Base-by-base conservation (phyloP, 805 yeast genomes). In the Pichia nanzhaoensis region DNA sequence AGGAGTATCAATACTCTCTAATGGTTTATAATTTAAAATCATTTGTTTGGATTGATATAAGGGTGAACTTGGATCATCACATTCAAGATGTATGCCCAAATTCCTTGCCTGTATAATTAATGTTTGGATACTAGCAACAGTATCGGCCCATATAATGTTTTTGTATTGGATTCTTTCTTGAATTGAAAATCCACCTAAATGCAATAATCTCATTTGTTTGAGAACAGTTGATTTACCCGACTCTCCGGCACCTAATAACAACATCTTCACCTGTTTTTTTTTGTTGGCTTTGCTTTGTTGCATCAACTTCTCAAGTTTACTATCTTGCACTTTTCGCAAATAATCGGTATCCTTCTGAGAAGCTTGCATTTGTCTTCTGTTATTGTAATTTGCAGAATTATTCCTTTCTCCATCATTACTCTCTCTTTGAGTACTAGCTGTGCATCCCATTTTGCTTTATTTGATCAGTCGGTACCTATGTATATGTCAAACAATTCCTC, bases 181-280 rank as follows among this genome's bases (percentile, higher is more conserved):
- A 41, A 75, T 75, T 1, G 84, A 70, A 66, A 91, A 93, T 2
- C 95, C 95, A 37, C 84, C 82, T 48, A 87, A 84, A 60, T 93
- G 97, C 35, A 89, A 63, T 16, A 93, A 70, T 54, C 84, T 78
- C 79, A 90, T 74, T 61, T 90, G 97, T 63, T 90, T 90, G 52
- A 90, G 66, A 6, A 90, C 95, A 0, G 98, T 90, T 2, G 95
- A 84, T 60, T 90, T 90, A 5, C 98, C 97, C 42, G 91, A 81
- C 60, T 90, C 98, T 4, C 97, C 98, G 0, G 98, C 86, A 35
- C 98, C 96, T 31, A 89, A 66, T n/a, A 91, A 69, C 34, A 91
- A 64, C 49, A 91, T 69, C 60, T 83, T 87, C 31, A 83, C 74
- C 53, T 77, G 82, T 48, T 77, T 75, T 55, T 72, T 77, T 38